Evolutionary conservation across 495 filamentous ascomycete genomes (phyloP), one percentile per base, ranked within the genome.

Genomic region (Penicillium paxilli): DNA sequence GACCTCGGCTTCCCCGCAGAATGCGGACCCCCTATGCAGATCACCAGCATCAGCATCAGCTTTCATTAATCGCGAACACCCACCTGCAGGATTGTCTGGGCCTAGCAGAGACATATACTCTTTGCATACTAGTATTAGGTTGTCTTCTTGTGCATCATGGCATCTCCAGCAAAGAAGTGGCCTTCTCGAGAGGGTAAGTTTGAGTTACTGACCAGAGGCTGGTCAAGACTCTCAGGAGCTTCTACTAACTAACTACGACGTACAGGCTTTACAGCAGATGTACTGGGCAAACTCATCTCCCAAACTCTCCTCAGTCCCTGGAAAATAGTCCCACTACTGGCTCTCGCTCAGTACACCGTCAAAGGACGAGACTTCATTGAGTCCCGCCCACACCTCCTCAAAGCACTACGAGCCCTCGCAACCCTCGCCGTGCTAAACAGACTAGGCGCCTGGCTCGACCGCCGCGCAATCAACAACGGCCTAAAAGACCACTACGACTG

Each of bases 401-500:
- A 62, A 17, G 71, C 64, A 0, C 77, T 55, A 16, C 60, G 54
- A 45, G 45, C 52, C 9, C 51, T 65, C 16, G 49, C 60, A 8
- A 47, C 66, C 9, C 61, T 87, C 37, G 79, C 76, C 10, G 32
- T 87, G 8, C 52, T 79, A 19, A 72, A 74, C 20, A 67, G 71
- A 46, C 32, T 82, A 9, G 80, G 74, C 62, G 61, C 52, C 5
- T 84, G 71, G 63, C 62, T 88, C 10, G 82, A 81, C 44, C 63
- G 68, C 17, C 66, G 72, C 4, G 79, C 78, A 3, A 57, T 84
- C 33, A 87, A 90, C 67, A 89, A 88, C 60, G 83, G 78, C 70
- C 68, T 67, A 19, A 61, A 57, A 16, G 86, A 88, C 65, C 70
- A 64, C 21, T 89, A 87, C 63, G 78, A 87, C 71, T 91, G 87